Evolutionary conservation across 352 stramenopile species (phyloP).

Genomic region (Phytophthora kernoviae): DNA sequence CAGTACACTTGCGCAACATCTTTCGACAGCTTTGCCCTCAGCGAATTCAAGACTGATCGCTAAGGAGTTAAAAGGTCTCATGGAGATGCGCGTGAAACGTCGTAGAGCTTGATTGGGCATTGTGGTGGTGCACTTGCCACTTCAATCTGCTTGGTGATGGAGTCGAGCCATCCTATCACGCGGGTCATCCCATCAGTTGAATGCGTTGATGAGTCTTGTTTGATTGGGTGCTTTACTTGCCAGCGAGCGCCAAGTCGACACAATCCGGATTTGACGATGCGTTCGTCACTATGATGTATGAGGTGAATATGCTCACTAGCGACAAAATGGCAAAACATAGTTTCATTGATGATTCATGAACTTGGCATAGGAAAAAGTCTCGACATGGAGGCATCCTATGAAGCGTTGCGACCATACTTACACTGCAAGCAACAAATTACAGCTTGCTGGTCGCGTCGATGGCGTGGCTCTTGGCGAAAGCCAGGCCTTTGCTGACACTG

Average conservation of each 20-base stretch:
- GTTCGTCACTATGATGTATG: slow-evolving; percentile 11
- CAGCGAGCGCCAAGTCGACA: slow-evolving; percentile 1
- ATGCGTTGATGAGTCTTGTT: neutral
- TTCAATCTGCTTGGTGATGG: slow-evolving; percentile 6
- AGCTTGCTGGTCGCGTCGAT: slow-evolving; percentile 38
- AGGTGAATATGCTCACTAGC: neutral
- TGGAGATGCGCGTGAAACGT: slow-evolving; percentile 25
- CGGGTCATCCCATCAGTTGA: slow-evolving; percentile 16
- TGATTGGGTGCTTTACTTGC: neutral
- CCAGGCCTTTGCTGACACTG: slow-evolving; percentile 81
- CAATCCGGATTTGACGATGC: slow-evolving; percentile 6
- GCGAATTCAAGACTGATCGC: slow-evolving; percentile 24
- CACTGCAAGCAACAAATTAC: slow-evolving; percentile 22
- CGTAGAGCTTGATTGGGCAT: slow-evolving; percentile 8
- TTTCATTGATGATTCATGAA: slow-evolving; percentile 27
- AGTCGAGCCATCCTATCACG: slow-evolving; percentile 18
- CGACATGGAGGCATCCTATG: slow-evolving; percentile 6
- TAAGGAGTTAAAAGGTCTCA: neutral
- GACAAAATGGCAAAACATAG: slow-evolving; percentile 26
- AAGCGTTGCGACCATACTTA: slow-evolving; percentile 11
- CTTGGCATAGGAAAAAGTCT: slow-evolving; percentile 6
- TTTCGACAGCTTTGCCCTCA: neutral
- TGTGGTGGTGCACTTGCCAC: slow-evolving; percentile 20
- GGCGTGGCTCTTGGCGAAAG: slow-evolving; percentile 54
- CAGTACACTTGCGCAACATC: slow-evolving; percentile 53